Percentiles rank a stretch among this genome's conserved stretches.
These are phyloP conservation scores for Xylaria cubensis DNA, from an alignment of 495 filamentous ascomycete species.

Conservation along the genomic window DNA sequence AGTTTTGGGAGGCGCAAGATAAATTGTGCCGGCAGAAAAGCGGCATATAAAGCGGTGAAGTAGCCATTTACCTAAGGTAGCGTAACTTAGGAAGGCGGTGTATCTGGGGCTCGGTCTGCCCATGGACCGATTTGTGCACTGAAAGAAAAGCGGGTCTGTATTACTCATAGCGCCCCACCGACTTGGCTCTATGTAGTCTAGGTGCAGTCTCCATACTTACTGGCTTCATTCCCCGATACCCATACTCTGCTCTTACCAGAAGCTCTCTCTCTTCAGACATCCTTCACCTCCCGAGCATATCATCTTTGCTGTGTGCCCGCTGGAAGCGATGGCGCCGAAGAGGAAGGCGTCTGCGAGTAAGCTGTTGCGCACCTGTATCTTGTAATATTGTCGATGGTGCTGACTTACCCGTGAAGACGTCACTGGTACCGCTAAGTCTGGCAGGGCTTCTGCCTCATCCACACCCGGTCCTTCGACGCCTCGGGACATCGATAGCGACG, in stretches of 20 bases:
- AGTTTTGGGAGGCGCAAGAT: not conserved
- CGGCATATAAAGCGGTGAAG: slow-evolving; percentile 19
- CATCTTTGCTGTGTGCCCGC: slow-evolving; percentile 16
- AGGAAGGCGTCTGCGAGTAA: slow-evolving; percentile 73
- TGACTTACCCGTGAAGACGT: slow-evolving; percentile 49
- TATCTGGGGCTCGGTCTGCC: not conserved
- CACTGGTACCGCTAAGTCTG: slow-evolving; percentile 58
- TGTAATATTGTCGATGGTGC: slow-evolving; percentile 44
- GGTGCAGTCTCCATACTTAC: not conserved
- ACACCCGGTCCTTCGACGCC: slow-evolving; percentile 72
- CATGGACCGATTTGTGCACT: not conserved
- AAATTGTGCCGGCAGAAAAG: slow-evolving; percentile 25
- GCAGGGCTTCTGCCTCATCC: slow-evolving; percentile 67
- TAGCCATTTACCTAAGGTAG: no score
- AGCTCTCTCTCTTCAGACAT: slow-evolving; percentile 4
- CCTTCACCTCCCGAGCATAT: slow-evolving; percentile 16
- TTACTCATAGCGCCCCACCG: not conserved
- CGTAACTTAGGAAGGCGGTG: slow-evolving; percentile 13
- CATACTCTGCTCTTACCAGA: not conserved
- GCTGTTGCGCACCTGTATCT: slow-evolving; percentile 32
- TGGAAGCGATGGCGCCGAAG: slow-evolving; percentile 71
- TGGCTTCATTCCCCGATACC: not conserved
- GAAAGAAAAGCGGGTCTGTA: not conserved
- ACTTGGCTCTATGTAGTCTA: not conserved
- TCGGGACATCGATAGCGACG: slow-evolving; percentile 70